Evolutionary conservation across 495 filamentous ascomycete genomes (phyloP).

Genomic region (Tuber aestivum): DNA sequence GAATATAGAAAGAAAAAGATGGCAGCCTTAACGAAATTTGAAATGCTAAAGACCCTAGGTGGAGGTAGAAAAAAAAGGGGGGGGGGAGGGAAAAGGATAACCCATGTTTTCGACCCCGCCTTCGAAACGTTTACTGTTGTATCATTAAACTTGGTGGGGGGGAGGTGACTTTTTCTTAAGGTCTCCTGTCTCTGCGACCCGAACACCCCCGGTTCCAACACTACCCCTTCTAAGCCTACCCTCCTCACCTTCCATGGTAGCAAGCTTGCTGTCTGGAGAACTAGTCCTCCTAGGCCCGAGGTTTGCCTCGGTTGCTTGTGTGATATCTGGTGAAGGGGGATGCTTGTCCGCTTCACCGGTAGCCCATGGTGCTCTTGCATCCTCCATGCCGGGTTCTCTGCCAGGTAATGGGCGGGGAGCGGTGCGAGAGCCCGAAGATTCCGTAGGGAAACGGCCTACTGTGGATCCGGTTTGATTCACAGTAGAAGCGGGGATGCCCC

Average conservation of each 20-base stretch:
- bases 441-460: neutral
- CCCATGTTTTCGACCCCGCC: neutral
- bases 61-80: neutral
- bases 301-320: constrained; percentile 35
- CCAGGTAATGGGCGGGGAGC: constrained; percentile 14
- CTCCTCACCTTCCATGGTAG: constrained; percentile 27
- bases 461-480: constrained; percentile 11
- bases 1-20: constrained; percentile 8
- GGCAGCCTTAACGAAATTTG: constrained; percentile 11
- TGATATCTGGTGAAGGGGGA: constrained; percentile 15
- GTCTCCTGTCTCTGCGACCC: constrained; percentile 40
- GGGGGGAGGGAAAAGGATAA: neutral
- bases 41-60: neutral
- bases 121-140: neutral
- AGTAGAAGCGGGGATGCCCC: constrained; percentile 18
- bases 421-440: constrained; percentile 14
- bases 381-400: constrained; percentile 12
- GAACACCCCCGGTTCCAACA: constrained; percentile 35
- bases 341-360: constrained; percentile 10
- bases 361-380: constrained; percentile 31
- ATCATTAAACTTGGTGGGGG: neutral
- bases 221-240: constrained; percentile 37
- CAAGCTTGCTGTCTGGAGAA: constrained; percentile 36
- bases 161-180: constrained; percentile 21
- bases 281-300: constrained; percentile 35